Percentiles rank a stretch among this genome's conserved stretches.
phyloP scores from a whole-genome alignment of 805 yeast genomes.

The Zygosaccharomyces bailii region DNA sequence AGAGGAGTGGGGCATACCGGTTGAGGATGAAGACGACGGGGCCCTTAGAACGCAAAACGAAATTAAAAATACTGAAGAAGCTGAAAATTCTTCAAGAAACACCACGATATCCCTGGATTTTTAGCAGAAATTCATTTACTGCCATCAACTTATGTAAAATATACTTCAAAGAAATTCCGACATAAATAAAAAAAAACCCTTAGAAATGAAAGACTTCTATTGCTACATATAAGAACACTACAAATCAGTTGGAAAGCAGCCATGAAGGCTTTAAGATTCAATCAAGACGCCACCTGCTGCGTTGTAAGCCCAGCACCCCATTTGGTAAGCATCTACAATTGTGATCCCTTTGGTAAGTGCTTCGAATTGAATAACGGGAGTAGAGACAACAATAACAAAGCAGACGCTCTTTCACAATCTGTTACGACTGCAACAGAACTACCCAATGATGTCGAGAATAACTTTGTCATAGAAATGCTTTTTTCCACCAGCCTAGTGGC shows the following conservation, averaged over 20 bases:
- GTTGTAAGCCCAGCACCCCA: slow-evolving; percentile 66
- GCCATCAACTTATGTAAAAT: not conserved
- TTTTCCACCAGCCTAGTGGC: slow-evolving; percentile 86
- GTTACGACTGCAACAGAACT: not conserved
- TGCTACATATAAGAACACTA: not conserved
- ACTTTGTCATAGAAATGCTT: slow-evolving; percentile 73
- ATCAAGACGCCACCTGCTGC: slow-evolving; percentile 80
- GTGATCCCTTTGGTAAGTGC: slow-evolving; percentile 82
- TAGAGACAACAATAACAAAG: slow-evolving; percentile 8
- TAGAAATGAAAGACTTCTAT: not conserved
- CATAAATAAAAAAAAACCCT: not conserved
- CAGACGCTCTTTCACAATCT: not conserved
- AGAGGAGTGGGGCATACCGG: slow-evolving; percentile 96
- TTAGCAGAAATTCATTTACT: not conserved
- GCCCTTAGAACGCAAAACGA: slow-evolving; percentile 1
- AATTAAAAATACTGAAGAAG: not conserved
- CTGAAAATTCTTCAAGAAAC: slow-evolving; percentile 1
- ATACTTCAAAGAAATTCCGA: not conserved
- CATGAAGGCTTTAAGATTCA: slow-evolving; percentile 62
- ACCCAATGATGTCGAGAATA: slow-evolving; percentile 27
- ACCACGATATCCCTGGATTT: slow-evolving; percentile 15
- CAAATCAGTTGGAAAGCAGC: not conserved
- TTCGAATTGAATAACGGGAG: slow-evolving; percentile 42
- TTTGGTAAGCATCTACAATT: slow-evolving; percentile 73
- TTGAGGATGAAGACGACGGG: slow-evolving; percentile 66